Percentiles rank a stretch among this genome's conserved stretches.
Evolutionary conservation across 306 rosid species (phyloP).

Genomic region (Dalbergia oliveri): DNA sequence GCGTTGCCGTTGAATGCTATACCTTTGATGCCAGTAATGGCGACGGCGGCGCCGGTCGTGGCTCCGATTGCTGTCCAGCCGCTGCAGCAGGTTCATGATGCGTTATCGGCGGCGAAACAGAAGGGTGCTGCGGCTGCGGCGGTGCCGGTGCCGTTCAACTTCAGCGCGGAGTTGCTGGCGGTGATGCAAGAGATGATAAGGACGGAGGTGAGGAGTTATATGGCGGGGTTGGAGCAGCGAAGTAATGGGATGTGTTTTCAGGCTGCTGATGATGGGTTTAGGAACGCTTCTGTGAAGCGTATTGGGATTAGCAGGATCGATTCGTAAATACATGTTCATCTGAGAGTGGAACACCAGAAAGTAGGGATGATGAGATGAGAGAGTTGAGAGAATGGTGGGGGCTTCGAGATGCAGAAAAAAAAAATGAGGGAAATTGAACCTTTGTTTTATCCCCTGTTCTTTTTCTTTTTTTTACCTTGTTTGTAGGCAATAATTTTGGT

Average conservation of each 20-base stretch:
- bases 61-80: slow-evolving; percentile 25
- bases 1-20: slow-evolving; percentile 13
- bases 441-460: neutral
- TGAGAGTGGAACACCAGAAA: neutral
- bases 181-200: slow-evolving; percentile 99
- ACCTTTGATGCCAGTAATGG: slow-evolving; percentile 51
- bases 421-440: neutral
- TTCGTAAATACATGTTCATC: slow-evolving; percentile 28
- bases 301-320: slow-evolving; percentile 76
- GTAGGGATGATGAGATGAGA: neutral
- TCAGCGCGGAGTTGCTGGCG: slow-evolving; percentile 66
- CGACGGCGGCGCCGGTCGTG: neutral
- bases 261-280: slow-evolving; percentile 62
- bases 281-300: slow-evolving; percentile 67
- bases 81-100: slow-evolving; percentile 28
- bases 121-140: slow-evolving; percentile 24
- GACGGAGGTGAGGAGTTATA: slow-evolving; percentile 87
- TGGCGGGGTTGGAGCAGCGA: slow-evolving; percentile 77
- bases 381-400: neutral
- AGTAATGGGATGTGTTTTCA: slow-evolving; percentile 59
- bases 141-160: slow-evolving; percentile 52
- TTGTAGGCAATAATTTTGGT: slow-evolving; percentile 72
- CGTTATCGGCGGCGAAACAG: neutral
- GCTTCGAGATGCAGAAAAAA: neutral
- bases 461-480: neutral